A percentile compares a stretch with the other conserved stretches of the same genome.
Conservation (phyloP, 441 rosid genomes). For the Populus trichocarpa region DNA sequence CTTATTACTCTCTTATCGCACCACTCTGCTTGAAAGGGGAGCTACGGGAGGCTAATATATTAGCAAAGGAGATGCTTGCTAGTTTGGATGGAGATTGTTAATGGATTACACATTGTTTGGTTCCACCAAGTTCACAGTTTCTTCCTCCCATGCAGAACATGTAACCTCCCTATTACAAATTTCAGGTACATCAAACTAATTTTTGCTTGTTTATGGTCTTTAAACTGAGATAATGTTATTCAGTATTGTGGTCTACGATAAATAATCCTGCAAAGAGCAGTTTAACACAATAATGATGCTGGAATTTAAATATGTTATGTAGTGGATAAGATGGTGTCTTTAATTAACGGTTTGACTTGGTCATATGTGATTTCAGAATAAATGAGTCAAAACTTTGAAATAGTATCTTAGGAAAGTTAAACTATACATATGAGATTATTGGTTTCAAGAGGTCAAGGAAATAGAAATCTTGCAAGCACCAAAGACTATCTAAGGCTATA, state of each 20-base stretch:
- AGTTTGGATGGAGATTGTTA: conserved; percentile 10
- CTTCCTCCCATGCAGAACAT: not conserved
- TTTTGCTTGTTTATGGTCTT: not conserved
- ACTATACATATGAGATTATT: too few species aligned
- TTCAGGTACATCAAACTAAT: conserved; percentile 1
- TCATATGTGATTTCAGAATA: too few species aligned
- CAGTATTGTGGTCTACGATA: not conserved
- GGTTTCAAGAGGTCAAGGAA: too few species aligned
- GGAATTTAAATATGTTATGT: too few species aligned
- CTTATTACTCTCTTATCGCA: conserved; percentile 19
- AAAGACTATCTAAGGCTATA: too few species aligned
- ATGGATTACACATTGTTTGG: not conserved
- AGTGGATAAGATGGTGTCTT: too few species aligned
- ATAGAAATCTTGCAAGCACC: too few species aligned
- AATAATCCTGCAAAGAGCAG: not conserved
- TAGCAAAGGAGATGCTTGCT: conserved; percentile 24
- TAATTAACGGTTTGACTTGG: too few species aligned
- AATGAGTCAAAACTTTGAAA: too few species aligned
- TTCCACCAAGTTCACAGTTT: not conserved
- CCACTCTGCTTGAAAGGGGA: conserved; percentile 26
- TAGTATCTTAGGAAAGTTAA: too few species aligned
- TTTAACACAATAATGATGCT: too few species aligned
- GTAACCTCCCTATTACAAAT: not conserved
- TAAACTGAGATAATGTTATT: not conserved
- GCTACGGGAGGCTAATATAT: conserved; percentile 22